These are phyloP conservation scores for Arachis monticola DNA, from an alignment of 331 rosid genomes.

Conservation along the genomic window DNA sequence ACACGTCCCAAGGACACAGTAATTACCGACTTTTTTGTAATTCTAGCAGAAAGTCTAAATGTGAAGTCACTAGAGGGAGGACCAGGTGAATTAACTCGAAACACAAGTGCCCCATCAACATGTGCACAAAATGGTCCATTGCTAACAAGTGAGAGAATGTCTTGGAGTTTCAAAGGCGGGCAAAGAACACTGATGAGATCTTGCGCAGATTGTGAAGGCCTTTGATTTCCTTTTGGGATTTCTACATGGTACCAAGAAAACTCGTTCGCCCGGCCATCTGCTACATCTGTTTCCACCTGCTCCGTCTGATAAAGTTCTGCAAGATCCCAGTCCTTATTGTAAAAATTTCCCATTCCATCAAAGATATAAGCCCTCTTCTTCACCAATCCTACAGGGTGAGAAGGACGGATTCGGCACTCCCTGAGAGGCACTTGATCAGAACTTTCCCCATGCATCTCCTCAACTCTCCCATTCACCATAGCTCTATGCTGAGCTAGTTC, in stretches of 20 bases:
- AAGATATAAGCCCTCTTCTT: constrained; percentile 87
- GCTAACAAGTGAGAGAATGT: constrained; percentile 95
- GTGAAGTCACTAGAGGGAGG: constrained; percentile 87
- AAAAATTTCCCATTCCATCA: constrained; percentile 80
- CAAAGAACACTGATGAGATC: constrained; percentile 83
- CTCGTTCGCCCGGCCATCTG: constrained; percentile 69
- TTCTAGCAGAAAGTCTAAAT: constrained; percentile 91
- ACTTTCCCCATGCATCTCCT: constrained; percentile 60
- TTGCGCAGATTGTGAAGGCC: constrained; percentile 80
- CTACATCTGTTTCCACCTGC: constrained; percentile 53
- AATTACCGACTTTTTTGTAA: constrained; percentile 78
- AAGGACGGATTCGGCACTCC: constrained; percentile 47
- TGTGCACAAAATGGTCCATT: constrained; percentile 98
- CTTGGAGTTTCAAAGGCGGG: constrained; percentile 96
- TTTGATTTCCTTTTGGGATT: constrained; percentile 82
- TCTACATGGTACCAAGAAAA: constrained; percentile 99
- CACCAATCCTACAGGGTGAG: constrained; percentile 59
- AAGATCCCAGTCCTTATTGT: constrained; percentile 92
- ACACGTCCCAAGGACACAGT: constrained; percentile 93
- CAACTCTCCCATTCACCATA: constrained; percentile 45
- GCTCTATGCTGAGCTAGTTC: constrained; percentile 53
- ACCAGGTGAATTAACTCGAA: constrained; percentile 93
- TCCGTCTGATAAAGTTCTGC: constrained; percentile 52
- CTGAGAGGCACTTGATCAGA: constrained; percentile 47
- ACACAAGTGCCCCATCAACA: constrained; percentile 91